Base-by-base conservation (phyloP, 2,329 filamentous ascomycete genomes). In the Venturia nashicola region DNA sequence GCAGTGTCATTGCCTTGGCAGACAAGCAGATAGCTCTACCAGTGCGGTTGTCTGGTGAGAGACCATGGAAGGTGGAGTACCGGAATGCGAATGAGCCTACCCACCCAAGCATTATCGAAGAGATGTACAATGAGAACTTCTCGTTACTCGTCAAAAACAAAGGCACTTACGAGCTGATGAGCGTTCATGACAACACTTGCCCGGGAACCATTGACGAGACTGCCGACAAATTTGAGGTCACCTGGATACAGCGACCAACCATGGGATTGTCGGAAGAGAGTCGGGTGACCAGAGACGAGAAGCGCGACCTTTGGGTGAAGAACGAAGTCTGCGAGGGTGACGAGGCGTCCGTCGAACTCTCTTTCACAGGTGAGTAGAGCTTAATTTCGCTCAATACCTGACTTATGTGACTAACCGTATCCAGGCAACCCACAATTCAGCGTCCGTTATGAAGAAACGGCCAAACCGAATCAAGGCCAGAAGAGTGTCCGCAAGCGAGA, bases 281-380 rank as follows among this genome's bases (percentile, higher is more conserved):
- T n/a, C 79, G 85, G 4, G 83, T 86, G 59, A 80, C 90, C 59
- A 78, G 78, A 12, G 75, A 71, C 18, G 71, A 80, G 43, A 78
- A 79, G 18, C 78, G 77, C 9, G 78, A 79, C 36, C 80, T 80
- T 42, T 89, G 87, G 71, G 73, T 86, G 68, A 95, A 95, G 75
- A 83, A 86, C 51, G 87, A 92, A 66, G 87, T 99, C 39, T 99
- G 94, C 71, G 92, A 99, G 77, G 93, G 93, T 39, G 93, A 97
- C 66, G 89, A 96, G 70, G 93, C 97, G 73, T 86, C 86, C 3
- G 86, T 97, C 64, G 91, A 97, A 70, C 79, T 99, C 62, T 82
- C 83, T 54, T 82, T 99, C 66, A 83, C 83, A 72, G 93, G 91
- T 84, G 83, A 76, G 81, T 72, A 51, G 46, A 51, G 20, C 46